Conservation (phyloP, 371 early-diverging fungal genomes). For the Apophysomyces elegans region DNA sequence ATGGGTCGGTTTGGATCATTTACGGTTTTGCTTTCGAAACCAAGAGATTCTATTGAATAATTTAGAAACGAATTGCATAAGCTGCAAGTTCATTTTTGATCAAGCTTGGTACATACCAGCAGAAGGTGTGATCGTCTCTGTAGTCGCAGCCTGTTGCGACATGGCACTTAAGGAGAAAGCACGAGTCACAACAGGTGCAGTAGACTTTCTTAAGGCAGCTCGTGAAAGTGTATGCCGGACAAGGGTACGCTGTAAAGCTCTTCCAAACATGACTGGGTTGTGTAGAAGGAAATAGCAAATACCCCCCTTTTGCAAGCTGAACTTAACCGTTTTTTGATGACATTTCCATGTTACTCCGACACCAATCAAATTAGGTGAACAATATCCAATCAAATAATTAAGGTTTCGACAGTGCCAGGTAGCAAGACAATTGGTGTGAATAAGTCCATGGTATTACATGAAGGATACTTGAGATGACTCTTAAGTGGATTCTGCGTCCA, state of each 20-base stretch:
- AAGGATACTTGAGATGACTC: too few relatives aligned
- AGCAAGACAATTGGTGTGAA: too few relatives aligned
- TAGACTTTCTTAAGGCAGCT: neutral
- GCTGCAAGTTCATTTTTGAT: neutral
- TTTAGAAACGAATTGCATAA: neutral
- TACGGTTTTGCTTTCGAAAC: slow-evolving; percentile 53
- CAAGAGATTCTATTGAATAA: slow-evolving; percentile 52
- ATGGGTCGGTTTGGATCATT: slow-evolving; percentile 66
- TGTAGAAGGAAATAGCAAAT: too few relatives aligned
- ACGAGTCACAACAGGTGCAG: neutral
- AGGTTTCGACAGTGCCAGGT: too few relatives aligned
- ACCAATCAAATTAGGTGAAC: too few relatives aligned
- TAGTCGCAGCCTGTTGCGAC: slow-evolving; percentile 14
- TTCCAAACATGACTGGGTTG: slow-evolving; percentile 3
- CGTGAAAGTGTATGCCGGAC: neutral
- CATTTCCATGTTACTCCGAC: too few relatives aligned
- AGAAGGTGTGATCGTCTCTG: slow-evolving; percentile 27
- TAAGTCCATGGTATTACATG: too few relatives aligned
- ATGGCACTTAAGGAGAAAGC: slow-evolving; percentile 10
- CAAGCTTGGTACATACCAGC: slow-evolving; percentile 13
- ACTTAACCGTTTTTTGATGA: too few relatives aligned
- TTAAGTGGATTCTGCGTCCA: too few relatives aligned
- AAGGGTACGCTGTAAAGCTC: slow-evolving; percentile 1
- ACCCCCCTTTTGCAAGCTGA: too few relatives aligned
- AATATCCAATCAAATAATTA: too few relatives aligned